phyloP scores from a whole-genome alignment of 192 early-diverging fungal genomes.

The Geranomyces variabilis region DNA sequence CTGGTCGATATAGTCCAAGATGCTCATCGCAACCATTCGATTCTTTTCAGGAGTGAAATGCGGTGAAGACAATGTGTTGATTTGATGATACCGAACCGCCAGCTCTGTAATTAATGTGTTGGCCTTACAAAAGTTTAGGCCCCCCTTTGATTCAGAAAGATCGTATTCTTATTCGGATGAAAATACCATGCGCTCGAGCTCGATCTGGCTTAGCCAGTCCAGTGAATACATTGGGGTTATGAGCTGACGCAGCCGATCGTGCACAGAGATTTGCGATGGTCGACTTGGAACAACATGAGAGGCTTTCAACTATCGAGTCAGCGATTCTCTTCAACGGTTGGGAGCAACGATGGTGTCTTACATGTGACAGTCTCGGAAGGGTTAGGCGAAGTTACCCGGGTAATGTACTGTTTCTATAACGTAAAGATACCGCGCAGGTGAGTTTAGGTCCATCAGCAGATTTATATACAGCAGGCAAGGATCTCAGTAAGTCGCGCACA shows the following conservation, averaged over 20 bases:
- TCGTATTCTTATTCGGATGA: neutral
- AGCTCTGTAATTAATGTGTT: constrained; percentile 54
- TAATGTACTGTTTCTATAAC: constrained; percentile 3
- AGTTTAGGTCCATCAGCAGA: neutral
- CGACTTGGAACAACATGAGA: neutral
- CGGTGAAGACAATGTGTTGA: constrained; percentile 34
- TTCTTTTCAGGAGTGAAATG: constrained; percentile 33
- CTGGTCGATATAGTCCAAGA: constrained; percentile 45
- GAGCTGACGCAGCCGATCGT: constrained; percentile 15
- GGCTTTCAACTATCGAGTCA: neutral
- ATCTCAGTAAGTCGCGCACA: too few relatives aligned
- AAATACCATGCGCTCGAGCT: constrained; percentile 36
- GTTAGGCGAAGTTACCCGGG: neutral
- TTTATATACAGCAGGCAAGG: too few relatives aligned
- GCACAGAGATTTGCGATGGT: neutral
- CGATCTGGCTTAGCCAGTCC: constrained; percentile 39
- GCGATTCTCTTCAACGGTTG: neutral
- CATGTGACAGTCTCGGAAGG: neutral
- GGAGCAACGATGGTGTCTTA: neutral
- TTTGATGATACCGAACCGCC: constrained; percentile 46
- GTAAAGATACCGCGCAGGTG: neutral
- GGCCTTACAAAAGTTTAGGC: constrained; percentile 21
- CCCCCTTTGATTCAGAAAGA: neutral
- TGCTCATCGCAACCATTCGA: constrained; percentile 35
- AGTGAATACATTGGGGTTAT: constrained; percentile 42